A percentile compares a stretch with the other conserved stretches of the same genome.
These are phyloP conservation scores for Calendula officinalis DNA, from an alignment of 129 eudicot genomes.

Conservation along the genomic window DNA sequence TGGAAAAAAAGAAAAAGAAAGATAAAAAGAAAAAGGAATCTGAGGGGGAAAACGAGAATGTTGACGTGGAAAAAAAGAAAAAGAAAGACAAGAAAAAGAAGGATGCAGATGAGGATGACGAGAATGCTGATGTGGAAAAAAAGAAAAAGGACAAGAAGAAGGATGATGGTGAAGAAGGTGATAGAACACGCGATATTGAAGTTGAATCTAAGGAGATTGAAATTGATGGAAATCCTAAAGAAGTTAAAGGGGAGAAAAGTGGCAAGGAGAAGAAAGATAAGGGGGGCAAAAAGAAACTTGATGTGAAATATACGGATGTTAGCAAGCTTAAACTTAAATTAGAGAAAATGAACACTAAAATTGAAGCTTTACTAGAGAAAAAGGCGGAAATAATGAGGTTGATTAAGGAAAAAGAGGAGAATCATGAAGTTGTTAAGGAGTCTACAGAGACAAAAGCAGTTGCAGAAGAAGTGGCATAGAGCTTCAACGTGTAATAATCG, in stretches of 20 bases:
- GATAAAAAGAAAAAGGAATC: conserved; percentile 15
- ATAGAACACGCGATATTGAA: conserved; percentile 16
- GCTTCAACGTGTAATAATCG: conserved; percentile 1
- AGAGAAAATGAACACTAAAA: conserved; percentile 62
- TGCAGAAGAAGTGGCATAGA: conserved; percentile 34
- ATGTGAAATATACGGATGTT: conserved; percentile 46
- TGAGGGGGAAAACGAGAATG: conserved; percentile 14
- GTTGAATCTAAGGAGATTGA: conserved; percentile 44
- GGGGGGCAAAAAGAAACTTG: conserved; percentile 45
- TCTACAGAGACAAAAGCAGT: conserved; percentile 25
- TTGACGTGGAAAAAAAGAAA: conserved; percentile 11
- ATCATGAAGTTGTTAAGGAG: conserved; percentile 33
- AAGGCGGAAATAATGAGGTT: conserved; percentile 55
- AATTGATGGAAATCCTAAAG: conserved; percentile 35
- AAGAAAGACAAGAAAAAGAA: conserved; percentile 21
- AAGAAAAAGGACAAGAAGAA: conserved; percentile 30
- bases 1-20: conserved; percentile 16
- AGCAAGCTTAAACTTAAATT: conserved; percentile 59
- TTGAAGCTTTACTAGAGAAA: conserved; percentile 59
- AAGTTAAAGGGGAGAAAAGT: conserved; percentile 20
- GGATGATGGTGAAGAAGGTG: conserved; percentile 6
- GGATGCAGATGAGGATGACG: conserved; percentile 5
- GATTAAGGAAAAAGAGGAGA: conserved; percentile 66
- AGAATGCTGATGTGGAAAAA: conserved; percentile 19
- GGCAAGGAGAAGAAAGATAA: conserved; percentile 44